Evolutionary conservation across 148 eudicot species (phyloP), one percentile per base, ranked within the genome.

Genomic region (Euryodendron excelsum): DNA sequence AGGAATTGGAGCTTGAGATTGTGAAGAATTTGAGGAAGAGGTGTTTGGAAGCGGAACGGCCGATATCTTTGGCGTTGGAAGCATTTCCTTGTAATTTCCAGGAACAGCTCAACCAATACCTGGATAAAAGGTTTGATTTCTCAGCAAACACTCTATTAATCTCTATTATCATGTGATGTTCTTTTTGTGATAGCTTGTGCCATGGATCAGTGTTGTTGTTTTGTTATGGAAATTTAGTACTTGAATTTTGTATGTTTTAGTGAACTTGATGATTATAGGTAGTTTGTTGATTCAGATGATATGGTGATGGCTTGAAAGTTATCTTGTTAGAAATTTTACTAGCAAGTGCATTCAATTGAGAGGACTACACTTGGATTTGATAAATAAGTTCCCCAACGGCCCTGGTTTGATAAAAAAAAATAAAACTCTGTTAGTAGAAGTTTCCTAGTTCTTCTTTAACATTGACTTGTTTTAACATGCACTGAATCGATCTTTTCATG

Each of bases 81-180:
- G 97, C 92, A 10, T 95, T 93, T 84, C 97, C 99, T 53, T 87
- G 84, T 67, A 81, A 93, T 83, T 74, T 95, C 71, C 99, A 95
- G 80, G 88, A 81, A 36, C 91, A 90, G 74, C 90, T 93, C 10
- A 77, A 89, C 84, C 84, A 84, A 65, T 96, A 77, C 70, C 63
- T 91, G 79, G 91, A 89, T 73, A 85, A 81, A 83, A 89, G 94
- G 96, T 91, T 72, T 41, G 36, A 25, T 75, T 53, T 44, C 71
- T 67, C 18, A 30, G 60, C 50, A 68, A 66, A 8, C 17, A 52
- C 25, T 63, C 11, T 34, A 41, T 63, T 65, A 61, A 41, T 58
- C 73, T 27, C n/a, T 36, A 23, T 67, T 45, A 12, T 36, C 41
- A 30, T 37, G 15, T n/a, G 27, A 67, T 67, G 28, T 30, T 67